phyloP scores from a whole-genome alignment of 192 early-diverging fungal species.

The Pilaira anomala region DNA sequence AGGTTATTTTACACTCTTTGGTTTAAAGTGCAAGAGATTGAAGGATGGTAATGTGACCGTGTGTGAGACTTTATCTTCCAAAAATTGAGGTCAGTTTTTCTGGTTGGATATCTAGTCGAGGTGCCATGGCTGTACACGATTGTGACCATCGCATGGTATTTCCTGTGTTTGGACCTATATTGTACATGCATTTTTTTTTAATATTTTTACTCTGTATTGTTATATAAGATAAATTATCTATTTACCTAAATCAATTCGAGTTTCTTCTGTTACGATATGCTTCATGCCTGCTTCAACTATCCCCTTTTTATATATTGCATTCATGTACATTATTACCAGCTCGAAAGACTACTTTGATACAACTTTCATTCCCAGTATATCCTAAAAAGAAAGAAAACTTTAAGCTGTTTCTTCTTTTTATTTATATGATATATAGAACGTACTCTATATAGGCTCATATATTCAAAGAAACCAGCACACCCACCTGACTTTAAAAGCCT shows the following conservation, averaged over 20 bases:
- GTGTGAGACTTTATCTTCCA: too few species aligned
- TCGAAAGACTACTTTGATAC: background rate
- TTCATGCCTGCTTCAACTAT: background rate
- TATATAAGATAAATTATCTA: background rate
- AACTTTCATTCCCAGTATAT: slow-evolving; percentile 7
- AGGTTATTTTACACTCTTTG: too few species aligned
- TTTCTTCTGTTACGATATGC: background rate
- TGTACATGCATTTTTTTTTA: background rate
- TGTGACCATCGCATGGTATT: background rate
- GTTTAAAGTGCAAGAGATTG: too few species aligned
- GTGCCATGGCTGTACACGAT: background rate
- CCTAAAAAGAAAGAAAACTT: background rate
- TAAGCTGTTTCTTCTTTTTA: too few species aligned
- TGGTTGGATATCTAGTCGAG: too few species aligned
- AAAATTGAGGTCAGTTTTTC: too few species aligned
- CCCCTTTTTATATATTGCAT: too few species aligned
- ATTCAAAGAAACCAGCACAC: slow-evolving; percentile 25
- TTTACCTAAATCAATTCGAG: background rate
- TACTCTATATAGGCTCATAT: background rate
- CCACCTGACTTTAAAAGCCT: slow-evolving; percentile 36
- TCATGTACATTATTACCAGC: background rate
- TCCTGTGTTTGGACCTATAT: background rate
- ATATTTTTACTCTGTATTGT: background rate
- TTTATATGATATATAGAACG: background rate
- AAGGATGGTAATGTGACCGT: too few species aligned